Base-by-base conservation (phyloP, 805 yeast species). In the Candida glaebosa region DNA sequence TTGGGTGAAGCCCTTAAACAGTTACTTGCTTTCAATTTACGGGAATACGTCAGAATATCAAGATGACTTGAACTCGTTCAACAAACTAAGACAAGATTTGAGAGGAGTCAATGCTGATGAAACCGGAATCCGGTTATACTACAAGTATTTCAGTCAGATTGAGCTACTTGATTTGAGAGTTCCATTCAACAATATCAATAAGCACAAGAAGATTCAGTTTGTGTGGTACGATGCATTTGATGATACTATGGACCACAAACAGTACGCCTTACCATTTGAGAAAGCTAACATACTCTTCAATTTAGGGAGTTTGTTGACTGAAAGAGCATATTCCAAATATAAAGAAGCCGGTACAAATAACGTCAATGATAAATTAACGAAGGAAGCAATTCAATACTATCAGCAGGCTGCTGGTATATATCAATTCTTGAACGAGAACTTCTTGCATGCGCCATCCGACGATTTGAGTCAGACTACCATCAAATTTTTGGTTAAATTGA, bases 221-320 rank as follows among this genome's bases (percentile, higher is more conserved):
- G 72, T 79, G 0, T 91, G 98, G 98, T 64, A 65, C 49, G 96
- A 90, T 56, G 83, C 93, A 4, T 86, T 81, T 54, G 65, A 66
- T 5, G 53, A 60, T 5, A 44, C 63, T 0, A 62, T 69, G 1
- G 63, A 71, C 10, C 75, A 75, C 45, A 69, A 84, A n/a, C 96
- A 90, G 57, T 77, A 76, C 52, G 83, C 96, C 0, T 54, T 87
- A 34, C 88, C 96, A 0, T 89, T 87, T 56, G 99, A 91, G 55
- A 91, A 91, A 63, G 96, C 96, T 0, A 78, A 85, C 18, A 67
- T 84, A 2, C 69, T 93, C 40, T 91, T 82, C 71, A 90, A 90
- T 54, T 63, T 90, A 39, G 96, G 81, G 1, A 73, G 87, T 0
- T 53, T 81, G 2, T 63, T 82, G 44, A 75, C 84, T 2, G 68